phyloP scores from a whole-genome alignment of 2,329 filamentous ascomycete species.

The Amesomyces nigricolor region DNA sequence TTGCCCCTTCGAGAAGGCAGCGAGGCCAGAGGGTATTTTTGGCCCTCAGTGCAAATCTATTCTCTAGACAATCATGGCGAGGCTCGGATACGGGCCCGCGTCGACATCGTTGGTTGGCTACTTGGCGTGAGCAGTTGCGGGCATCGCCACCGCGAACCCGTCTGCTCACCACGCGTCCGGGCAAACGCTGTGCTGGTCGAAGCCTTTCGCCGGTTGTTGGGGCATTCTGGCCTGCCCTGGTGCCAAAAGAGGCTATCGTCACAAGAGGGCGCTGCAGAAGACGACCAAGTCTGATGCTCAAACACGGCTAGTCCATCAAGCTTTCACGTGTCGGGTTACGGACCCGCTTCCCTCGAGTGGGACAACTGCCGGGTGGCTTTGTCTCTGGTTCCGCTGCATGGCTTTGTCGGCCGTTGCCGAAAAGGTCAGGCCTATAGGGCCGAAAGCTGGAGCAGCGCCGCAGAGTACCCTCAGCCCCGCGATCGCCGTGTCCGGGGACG shows the following conservation, averaged over 20 bases:
- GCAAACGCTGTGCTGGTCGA: constrained; percentile 13
- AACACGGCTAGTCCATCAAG: constrained; percentile 7
- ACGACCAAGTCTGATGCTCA: constrained; percentile 10
- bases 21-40: constrained; percentile 7
- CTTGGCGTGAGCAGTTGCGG: neutral
- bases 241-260: constrained; percentile 8
- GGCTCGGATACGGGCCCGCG: constrained; percentile 9
- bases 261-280: constrained; percentile 4
- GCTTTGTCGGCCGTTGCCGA: constrained; percentile 29
- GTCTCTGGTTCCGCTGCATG: constrained; percentile 22
- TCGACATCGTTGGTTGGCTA: neutral
- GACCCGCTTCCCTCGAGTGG: constrained; percentile 19
- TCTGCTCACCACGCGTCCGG: constrained; percentile 6
- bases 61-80: constrained; percentile 1
- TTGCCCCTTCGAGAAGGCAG: constrained; percentile 18
- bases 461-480: constrained; percentile 15
- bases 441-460: constrained; percentile 25
- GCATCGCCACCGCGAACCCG: neutral
- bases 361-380: constrained; percentile 23
- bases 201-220: constrained; percentile 1
- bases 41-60: neutral
- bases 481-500: constrained; percentile 3
- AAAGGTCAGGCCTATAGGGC: constrained; percentile 29
- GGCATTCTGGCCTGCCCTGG: constrained; percentile 6
- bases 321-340: constrained; percentile 27